Conservation (phyloP, 73 alveolate species). For the Tetrahymena elliotti region DNA sequence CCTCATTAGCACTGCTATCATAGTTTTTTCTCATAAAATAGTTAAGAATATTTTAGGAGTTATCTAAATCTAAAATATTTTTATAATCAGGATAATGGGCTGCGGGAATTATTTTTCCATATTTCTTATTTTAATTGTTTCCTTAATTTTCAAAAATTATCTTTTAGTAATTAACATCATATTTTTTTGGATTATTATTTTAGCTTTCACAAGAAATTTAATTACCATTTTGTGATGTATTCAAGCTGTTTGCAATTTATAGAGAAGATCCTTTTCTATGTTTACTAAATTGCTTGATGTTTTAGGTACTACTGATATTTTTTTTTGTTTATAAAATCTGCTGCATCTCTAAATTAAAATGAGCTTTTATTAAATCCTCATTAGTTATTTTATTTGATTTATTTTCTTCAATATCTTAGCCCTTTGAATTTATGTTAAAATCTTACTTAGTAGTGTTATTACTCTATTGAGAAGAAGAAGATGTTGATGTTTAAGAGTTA, state of each 20-base stretch:
- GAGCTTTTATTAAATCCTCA: background rate
- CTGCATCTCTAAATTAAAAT: background rate
- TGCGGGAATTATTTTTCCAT: background rate
- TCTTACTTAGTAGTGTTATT: background rate
- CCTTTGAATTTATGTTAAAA: background rate
- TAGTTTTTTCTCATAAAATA: background rate
- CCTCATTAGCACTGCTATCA: background rate
- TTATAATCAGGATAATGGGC: background rate
- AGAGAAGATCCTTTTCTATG: background rate
- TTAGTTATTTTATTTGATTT: background rate
- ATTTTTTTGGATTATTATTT: background rate
- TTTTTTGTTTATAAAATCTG: too few species aligned
- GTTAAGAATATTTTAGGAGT: background rate
- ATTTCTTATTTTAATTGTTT: background rate
- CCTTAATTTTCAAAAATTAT: background rate
- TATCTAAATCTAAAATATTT: background rate
- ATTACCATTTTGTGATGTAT: background rate
- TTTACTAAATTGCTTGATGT: too few species aligned
- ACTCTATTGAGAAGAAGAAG: background rate
- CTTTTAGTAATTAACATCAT: background rate
- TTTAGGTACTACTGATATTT: background rate
- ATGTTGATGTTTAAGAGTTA: background rate
- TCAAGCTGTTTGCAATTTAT: background rate
- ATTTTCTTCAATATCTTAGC: background rate
- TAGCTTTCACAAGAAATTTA: background rate